Percentiles rank a stretch among this genome's conserved stretches.
phyloP scores from a whole-genome alignment of 108 stramenopile species.

The Stephanodiscus triporus region DNA sequence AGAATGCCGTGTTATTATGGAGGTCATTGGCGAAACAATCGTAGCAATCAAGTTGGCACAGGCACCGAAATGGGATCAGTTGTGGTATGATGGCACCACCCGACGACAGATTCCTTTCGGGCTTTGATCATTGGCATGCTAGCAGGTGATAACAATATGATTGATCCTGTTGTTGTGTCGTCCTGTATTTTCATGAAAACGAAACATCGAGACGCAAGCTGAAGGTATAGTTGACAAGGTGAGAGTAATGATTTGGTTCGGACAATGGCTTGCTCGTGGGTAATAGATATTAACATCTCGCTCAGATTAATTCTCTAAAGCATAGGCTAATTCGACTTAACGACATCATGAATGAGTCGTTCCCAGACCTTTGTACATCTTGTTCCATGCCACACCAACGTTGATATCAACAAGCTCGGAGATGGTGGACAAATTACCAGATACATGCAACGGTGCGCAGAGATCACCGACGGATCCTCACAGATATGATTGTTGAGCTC shows the following conservation, averaged over 20 bases:
- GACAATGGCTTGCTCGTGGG: no score
- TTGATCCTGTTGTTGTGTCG: conserved; percentile 34
- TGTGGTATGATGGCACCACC: conserved; percentile 29
- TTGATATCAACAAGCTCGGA: conserved; percentile 24
- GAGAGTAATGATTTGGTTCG: no score
- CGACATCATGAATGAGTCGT: conserved; percentile 8
- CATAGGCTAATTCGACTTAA: conserved; percentile 2
- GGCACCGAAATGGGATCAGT: conserved; percentile 16
- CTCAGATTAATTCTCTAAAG: conserved; percentile 12
- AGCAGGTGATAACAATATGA: conserved; percentile 1
- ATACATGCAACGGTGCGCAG: no score
- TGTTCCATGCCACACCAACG: conserved; percentile 5
- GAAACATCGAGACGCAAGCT: conserved; percentile 16
- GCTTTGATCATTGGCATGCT: conserved; percentile 19
- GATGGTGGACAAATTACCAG: conserved; percentile 13
- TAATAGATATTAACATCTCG: neutral
- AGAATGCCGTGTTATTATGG: conserved; percentile 3
- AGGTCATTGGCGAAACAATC: conserved; percentile 22
- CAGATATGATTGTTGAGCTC: neutral
- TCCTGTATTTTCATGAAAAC: conserved; percentile 28
- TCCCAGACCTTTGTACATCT: neutral
- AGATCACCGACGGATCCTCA: neutral
- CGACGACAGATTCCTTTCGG: conserved; percentile 23
- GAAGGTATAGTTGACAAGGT: conserved; percentile 24
- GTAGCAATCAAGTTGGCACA: conserved; percentile 20